Evolutionary conservation across 2,329 filamentous ascomycete species (phyloP).

Genomic region (Penicillium hordei): DNA sequence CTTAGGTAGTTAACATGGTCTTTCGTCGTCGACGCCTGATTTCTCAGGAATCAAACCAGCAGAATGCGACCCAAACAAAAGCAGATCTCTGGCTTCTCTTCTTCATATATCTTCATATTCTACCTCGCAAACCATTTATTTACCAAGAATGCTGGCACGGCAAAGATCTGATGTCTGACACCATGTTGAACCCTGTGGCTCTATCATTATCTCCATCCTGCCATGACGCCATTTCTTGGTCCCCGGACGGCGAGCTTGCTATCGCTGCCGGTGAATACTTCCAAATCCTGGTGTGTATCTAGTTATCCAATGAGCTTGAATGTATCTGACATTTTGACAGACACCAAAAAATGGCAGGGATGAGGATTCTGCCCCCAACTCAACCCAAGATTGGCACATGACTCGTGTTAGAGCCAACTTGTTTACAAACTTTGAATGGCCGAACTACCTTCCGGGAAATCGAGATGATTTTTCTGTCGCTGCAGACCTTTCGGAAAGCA

Average conservation of each 20-base stretch:
- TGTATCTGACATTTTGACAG: slow-evolving; percentile 6
- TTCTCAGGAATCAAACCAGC: background rate
- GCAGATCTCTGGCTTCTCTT: background rate
- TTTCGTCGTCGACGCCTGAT: background rate
- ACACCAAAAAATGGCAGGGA: slow-evolving; percentile 18
- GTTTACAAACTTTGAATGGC: slow-evolving; percentile 55
- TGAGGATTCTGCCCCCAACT: slow-evolving; percentile 12
- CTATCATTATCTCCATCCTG: slow-evolving; percentile 53
- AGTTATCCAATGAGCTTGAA: slow-evolving; percentile 7
- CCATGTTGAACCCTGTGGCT: slow-evolving; percentile 37
- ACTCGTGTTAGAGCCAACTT: slow-evolving; percentile 50
- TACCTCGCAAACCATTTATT: background rate
- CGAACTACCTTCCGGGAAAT: slow-evolving; percentile 47
- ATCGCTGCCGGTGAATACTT: slow-evolving; percentile 57
- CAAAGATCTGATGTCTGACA: background rate
- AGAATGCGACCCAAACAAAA: slow-evolving; percentile 7
- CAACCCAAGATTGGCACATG: slow-evolving; percentile 34
- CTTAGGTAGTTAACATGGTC: too few species aligned
- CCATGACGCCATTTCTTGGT: slow-evolving; percentile 58
- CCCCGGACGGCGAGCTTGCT: slow-evolving; percentile 58
- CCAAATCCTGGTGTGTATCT: slow-evolving; percentile 49
- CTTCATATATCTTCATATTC: background rate
- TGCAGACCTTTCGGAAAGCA: slow-evolving; percentile 57
- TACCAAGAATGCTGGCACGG: background rate
- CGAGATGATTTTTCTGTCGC: slow-evolving; percentile 55